Evolutionary conservation across 2,329 filamentous ascomycete genomes (phyloP).

Genomic region (Aspergillus sclerotialis): DNA sequence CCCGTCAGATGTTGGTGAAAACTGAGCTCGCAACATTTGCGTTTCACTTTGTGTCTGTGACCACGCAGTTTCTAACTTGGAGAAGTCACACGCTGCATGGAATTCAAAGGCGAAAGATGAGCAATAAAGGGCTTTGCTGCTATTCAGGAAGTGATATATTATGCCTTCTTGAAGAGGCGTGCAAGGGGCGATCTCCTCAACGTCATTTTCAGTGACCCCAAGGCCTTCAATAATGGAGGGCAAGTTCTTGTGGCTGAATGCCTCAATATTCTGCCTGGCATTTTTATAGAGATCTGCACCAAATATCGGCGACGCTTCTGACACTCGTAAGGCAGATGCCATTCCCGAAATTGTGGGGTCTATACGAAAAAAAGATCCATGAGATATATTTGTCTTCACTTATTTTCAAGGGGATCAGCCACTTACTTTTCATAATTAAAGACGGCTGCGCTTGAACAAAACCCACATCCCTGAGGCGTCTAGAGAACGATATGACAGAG

Average conservation of each 20-base stretch:
- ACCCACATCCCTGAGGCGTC: conserved; percentile 25
- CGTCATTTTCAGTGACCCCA: conserved; percentile 4
- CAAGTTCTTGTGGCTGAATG: conserved; percentile 10
- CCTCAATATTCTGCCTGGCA: conserved; percentile 12
- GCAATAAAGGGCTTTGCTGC: conserved; percentile 27
- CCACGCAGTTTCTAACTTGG: conserved; percentile 22
- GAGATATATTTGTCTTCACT: not conserved
- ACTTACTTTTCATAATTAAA: conserved; percentile 17
- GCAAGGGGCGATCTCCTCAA: conserved; percentile 17
- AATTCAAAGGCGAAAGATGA: conserved; percentile 33
- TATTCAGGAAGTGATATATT: conserved; percentile 31
- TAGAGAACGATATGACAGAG: conserved; percentile 29
- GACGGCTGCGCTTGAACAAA: conserved; percentile 28
- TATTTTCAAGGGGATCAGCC: not conserved
- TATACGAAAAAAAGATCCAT: not conserved
- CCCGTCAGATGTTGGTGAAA: conserved; percentile 27
- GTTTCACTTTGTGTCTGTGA: conserved; percentile 20
- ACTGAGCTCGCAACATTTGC: conserved; percentile 34
- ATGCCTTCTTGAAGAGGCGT: conserved; percentile 27
- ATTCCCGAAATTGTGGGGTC: conserved; percentile 22
- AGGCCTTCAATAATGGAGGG: conserved; percentile 8
- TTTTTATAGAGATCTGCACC: conserved; percentile 5
- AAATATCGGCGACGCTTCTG: conserved; percentile 1
- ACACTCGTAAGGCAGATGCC: conserved; percentile 20
- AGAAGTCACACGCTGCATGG: conserved; percentile 17